Evolutionary conservation across 768 basidiomycete species (phyloP), one percentile per base, ranked within the genome.

Genomic region (Boletus rubroflammeus): DNA sequence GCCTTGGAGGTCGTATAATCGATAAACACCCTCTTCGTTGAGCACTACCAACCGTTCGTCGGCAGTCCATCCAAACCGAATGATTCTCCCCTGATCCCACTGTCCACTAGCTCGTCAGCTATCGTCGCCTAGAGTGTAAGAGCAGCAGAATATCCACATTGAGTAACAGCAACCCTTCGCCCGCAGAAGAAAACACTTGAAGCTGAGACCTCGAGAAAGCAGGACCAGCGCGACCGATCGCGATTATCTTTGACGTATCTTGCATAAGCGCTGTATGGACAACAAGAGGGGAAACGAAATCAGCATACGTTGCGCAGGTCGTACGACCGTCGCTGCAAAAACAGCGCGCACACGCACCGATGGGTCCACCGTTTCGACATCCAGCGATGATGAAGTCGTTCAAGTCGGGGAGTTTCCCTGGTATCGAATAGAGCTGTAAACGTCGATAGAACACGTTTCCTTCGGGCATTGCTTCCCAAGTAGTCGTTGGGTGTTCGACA

Each of bases 391-490:
- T 74, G 67, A 88, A 91, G 70, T 96, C 91, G 19, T 78, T 76
- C 28, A 98, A 73, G 68, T 90, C 82, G 3, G 86, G 86, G 6
- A 92, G 74, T 63, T 88, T 88, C 62, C 88, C 93, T 13, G 83
- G 77, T 51, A 92, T 83, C 1, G 87, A 82, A 67, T 98, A 98
- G 23, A 93, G 76, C 57, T 88, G 87, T 61, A 93, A 84, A 51
- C 88, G 79, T 66, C 87, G 76, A 66, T 98, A 98, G 75, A 97
- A 98, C 31, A 87, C 89, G 62, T 77, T 84, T 25, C 88, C 89
- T 64, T 89, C 83, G 68, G 86, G 82, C 86, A 97, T 91, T 40
- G 94, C 82, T 69, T 95, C 86, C 96, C 96, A 98, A 71, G 82
- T 80, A 29, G 83, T 70, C 3, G 90, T 90, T 2, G 91, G 89